Evolutionary conservation across 106 monocot genomes (phyloP), one percentile per base, ranked within the genome.

Genomic region (Iris macrosiphon): DNA sequence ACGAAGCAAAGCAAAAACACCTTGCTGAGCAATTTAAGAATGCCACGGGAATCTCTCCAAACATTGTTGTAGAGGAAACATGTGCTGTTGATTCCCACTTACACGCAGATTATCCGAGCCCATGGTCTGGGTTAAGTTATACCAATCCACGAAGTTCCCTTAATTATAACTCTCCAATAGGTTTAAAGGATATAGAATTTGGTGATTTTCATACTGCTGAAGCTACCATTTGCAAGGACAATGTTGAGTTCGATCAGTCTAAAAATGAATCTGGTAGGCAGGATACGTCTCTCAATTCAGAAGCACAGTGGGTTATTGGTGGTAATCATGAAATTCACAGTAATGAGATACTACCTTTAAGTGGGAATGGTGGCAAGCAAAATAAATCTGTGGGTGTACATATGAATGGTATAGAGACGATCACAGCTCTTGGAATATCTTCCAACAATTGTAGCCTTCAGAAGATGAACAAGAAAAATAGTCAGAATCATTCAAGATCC

Each of bases 1-100:
- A 89, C 44, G 81, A 85, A 63, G 88, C 80, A 63, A 94, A 94
- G 53, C 64, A 78, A 62, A 85, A 72, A 43, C 82, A 74, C 29
- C 66, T 85, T 56, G 85, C 81, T 37, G 78, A 85, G 31, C 81
- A 72, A 58, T 50, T 17, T 35, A 91, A 57, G 52, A 81, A 55
- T 57, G 41, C 21, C 46, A 53, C 21, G 63, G 63, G 18, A 41
- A 52, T 22, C 58, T 50, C 44, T 12, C 11, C 30, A 38, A 30
- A 47, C 19, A 62, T 62, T 48, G 1, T 1, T 33, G 17, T 42
- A 28, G 25, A 64, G 25, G 51, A 39, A 45, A 8, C 34, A 34
- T 26, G 38, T 55, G 18, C 16, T 66, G 45, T 31, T 61, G 40
- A 60, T 58, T 66, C 45, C 66, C 30, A 59, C 41, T 22, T 40